Conservation (phyloP, 345 rosid genomes). For the Salix purpurea region DNA sequence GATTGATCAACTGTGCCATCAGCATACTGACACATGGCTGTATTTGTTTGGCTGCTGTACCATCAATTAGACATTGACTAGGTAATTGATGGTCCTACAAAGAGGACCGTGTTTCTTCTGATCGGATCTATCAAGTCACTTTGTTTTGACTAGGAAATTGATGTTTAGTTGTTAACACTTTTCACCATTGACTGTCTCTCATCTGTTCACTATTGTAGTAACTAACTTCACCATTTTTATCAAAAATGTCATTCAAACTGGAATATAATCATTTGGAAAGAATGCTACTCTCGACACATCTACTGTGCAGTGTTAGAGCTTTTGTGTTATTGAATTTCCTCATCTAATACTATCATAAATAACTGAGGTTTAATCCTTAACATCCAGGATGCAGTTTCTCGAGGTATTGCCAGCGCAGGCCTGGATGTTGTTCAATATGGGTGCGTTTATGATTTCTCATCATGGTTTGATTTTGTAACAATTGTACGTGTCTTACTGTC, state of each 20-base stretch:
- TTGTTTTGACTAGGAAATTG: background rate
- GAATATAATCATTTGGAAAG: background rate
- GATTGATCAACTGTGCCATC: background rate
- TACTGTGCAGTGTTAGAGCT: background rate
- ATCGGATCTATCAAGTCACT: background rate
- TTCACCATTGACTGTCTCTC: background rate
- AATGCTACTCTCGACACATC: background rate
- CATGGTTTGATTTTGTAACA: background rate
- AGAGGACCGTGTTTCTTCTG: background rate
- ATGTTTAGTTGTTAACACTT: background rate
- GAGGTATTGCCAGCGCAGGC: conserved; percentile 69
- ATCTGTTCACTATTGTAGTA: background rate
- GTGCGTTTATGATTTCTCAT: conserved; percentile 37
- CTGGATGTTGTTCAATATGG: conserved; percentile 83
- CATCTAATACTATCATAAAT: background rate
- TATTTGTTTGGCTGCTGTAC: background rate
- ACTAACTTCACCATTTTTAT: background rate
- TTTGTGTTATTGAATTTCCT: background rate
- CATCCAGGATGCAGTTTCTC: conserved; percentile 82
- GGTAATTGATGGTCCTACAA: background rate
- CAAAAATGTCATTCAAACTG: background rate
- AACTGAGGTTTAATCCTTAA: conserved; percentile 20
- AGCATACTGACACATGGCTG: background rate
- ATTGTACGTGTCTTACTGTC: background rate
- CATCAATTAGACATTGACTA: background rate